Conservation (phyloP, 2,329 filamentous ascomycete species). For the Colletotrichum spaethianum region DNA sequence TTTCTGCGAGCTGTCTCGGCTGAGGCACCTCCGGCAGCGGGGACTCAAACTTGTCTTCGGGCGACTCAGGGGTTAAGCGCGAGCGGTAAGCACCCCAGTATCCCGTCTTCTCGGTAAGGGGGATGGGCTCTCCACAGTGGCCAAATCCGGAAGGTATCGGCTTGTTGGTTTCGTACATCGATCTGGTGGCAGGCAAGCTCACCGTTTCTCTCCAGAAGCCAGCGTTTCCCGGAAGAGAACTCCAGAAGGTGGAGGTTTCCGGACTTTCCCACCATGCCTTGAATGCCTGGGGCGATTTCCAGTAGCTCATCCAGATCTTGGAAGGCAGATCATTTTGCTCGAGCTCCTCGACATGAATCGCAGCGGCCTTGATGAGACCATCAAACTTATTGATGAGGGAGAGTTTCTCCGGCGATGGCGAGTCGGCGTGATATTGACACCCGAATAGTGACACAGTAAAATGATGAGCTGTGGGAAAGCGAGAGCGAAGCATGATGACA, state of each 20-base stretch:
- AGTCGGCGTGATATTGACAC: conserved; percentile 34
- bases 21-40: conserved; percentile 14
- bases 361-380: conserved; percentile 29
- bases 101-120: conserved; percentile 33
- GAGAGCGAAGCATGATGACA: conserved; percentile 34
- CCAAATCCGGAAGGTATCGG: conserved; percentile 25
- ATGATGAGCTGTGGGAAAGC: conserved; percentile 37
- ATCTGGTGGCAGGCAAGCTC: conserved; percentile 31
- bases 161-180: conserved; percentile 38
- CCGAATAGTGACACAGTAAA: conserved; percentile 39
- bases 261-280: conserved; percentile 37
- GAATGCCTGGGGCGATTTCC: conserved; percentile 30
- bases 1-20: conserved; percentile 19
- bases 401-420: conserved; percentile 29
- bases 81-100: conserved; percentile 40
- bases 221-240: conserved; percentile 19
- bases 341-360: conserved; percentile 37
- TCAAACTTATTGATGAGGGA: conserved; percentile 32
- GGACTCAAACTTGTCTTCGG: conserved; percentile 35
- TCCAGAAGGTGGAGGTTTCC: conserved; percentile 28
- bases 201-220: conserved; percentile 38
- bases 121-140: conserved; percentile 35
- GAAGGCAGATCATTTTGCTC: conserved; percentile 38
- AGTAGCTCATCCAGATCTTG: conserved; percentile 40
- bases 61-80: conserved; percentile 29